Percentiles rank a stretch among this genome's conserved stretches.
phyloP scores from a whole-genome alignment of 768 basidiomycete species.

The Goffeauzyma gilvescens region DNA sequence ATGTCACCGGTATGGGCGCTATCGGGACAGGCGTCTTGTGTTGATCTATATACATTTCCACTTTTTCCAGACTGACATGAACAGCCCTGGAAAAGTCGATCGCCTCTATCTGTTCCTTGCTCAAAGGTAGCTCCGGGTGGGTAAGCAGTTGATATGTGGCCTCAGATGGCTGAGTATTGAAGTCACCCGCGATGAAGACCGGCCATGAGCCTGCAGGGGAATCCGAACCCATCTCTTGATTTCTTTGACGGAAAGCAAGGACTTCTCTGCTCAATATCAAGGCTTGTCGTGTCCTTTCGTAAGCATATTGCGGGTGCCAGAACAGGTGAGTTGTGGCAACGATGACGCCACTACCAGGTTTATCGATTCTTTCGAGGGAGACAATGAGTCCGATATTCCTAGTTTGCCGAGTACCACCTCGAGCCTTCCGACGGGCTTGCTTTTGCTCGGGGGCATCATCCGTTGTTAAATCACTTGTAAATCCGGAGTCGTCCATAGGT shows the following conservation, averaged over 20 bases:
- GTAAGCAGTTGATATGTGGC: conserved; percentile 61
- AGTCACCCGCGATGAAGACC: conserved; percentile 69
- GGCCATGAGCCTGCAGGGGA: conserved; percentile 49
- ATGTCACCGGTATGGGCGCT: neutral
- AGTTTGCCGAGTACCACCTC: conserved; percentile 25
- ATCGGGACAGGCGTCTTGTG: no score
- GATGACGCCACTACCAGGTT: conserved; percentile 42
- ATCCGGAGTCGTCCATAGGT: conserved; percentile 43
- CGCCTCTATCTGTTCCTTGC: conserved; percentile 38
- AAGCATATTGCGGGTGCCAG: conserved; percentile 76
- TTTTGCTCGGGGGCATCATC: conserved; percentile 37
- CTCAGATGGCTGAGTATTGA: conserved; percentile 72
- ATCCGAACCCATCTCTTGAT: no score
- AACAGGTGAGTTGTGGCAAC: conserved; percentile 83
- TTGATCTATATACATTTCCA: conserved; percentile 8
- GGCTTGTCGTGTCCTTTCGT: conserved; percentile 67
- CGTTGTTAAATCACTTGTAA: conserved; percentile 35
- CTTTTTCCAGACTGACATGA: conserved; percentile 24
- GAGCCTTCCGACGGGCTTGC: conserved; percentile 21
- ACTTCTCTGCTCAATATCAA: conserved; percentile 54
- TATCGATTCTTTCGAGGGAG: conserved; percentile 40
- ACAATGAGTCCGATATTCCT: conserved; percentile 60
- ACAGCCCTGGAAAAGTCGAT: conserved; percentile 44
- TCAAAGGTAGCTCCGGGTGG: conserved; percentile 39
- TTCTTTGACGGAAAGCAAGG: conserved; percentile 39